Evolutionary conservation across 164 flowering plant genomes (phyloP).

Genomic region (Aristolochia fimbriata): DNA sequence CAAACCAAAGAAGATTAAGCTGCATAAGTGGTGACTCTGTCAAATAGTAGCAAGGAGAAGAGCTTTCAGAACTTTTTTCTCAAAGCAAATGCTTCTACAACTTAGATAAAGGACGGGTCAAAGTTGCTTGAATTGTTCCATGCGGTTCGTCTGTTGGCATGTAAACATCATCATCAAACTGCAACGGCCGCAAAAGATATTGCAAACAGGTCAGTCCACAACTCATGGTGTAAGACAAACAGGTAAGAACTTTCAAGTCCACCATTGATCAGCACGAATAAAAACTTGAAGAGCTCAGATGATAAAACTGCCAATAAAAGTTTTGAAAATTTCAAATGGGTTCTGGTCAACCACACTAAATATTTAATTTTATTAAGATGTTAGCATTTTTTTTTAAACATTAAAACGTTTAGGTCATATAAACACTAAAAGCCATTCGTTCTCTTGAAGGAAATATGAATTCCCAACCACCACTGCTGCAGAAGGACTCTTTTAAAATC

Average conservation of each 20-base stretch:
- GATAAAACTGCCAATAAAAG: background rate
- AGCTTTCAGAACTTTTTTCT: too few species aligned
- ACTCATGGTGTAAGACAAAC: background rate
- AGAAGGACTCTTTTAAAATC: background rate
- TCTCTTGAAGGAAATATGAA: background rate
- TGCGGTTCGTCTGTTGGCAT: conserved; percentile 95
- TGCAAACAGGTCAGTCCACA: background rate
- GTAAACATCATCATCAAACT: conserved; percentile 90
- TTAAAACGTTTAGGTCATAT: background rate
- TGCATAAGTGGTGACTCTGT: too few species aligned
- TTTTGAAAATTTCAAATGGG: background rate
- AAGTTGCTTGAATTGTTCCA: conserved; percentile 85
- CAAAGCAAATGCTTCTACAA: conserved; percentile 27
- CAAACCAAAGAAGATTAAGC: too few species aligned
- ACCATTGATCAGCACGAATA: background rate
- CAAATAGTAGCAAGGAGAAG: too few species aligned
- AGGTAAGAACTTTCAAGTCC: background rate
- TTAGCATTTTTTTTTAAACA: background rate
- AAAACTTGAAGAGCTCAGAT: background rate
- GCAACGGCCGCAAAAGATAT: conserved; percentile 18
- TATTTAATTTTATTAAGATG: too few species aligned
- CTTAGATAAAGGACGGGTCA: conserved; percentile 61
- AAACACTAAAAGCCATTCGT: background rate
- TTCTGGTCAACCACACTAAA: background rate
- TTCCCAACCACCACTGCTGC: too few species aligned